Conservation (phyloP, 1,284 basidiomycete species). For the Cutaneotrichosporon daszewskae region DNA sequence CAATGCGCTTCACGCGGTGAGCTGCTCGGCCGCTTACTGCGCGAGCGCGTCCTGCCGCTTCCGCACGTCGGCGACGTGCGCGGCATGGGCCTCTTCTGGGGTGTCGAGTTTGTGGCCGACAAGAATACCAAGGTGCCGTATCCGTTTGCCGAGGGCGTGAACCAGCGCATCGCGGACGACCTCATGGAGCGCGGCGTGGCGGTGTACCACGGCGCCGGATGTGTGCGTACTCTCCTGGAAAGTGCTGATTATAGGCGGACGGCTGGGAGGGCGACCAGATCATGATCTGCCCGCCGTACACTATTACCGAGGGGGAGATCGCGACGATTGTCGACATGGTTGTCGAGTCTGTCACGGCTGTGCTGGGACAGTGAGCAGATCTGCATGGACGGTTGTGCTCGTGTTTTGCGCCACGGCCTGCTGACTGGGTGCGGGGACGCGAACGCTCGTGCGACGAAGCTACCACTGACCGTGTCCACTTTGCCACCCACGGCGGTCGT, state of each 20-base stretch:
- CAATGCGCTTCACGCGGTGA: constrained; percentile 61
- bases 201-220: constrained; percentile 25
- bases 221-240: constrained; percentile 4
- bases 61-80: constrained; percentile 29
- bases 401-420: too few species aligned
- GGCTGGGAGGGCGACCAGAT: constrained; percentile 36
- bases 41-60: constrained; percentile 48
- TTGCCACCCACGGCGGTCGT: too few species aligned
- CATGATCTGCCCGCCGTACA: constrained; percentile 36
- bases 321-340: constrained; percentile 14
- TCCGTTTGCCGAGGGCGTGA: constrained; percentile 16
- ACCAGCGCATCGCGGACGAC: constrained; percentile 22
- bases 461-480: too few species aligned
- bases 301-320: constrained; percentile 29
- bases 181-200: constrained; percentile 23
- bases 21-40: constrained; percentile 61
- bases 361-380: constrained; percentile 1
- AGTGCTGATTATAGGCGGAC: constrained; percentile 18
- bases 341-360: constrained; percentile 17
- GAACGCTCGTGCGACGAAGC: too few species aligned
- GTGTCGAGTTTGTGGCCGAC: constrained; percentile 59
- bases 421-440: too few species aligned
- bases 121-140: constrained; percentile 25
- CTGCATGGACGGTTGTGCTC: too few species aligned
- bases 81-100: constrained; percentile 72